Base-by-base conservation (phyloP, 2,329 filamentous ascomycete genomes). In the Neurospora sp. region DNA sequence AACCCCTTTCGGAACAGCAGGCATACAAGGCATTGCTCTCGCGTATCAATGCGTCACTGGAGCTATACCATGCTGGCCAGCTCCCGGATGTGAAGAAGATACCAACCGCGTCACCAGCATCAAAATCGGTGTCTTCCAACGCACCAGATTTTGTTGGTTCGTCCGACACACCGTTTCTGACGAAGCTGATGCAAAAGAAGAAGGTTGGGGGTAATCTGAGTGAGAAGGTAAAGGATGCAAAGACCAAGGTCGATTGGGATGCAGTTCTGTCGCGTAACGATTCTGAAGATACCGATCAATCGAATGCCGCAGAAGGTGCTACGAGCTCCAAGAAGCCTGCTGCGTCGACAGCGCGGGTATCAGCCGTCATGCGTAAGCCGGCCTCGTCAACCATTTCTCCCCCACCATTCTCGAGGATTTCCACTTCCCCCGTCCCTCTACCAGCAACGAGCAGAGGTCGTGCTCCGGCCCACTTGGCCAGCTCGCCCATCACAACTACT, bases 121-220 rank as follows among this genome's bases (percentile, higher is more conserved):
- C 72, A 39, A 78, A 73, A 43, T 68, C 72, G 65, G 70, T 10
- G 6, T 69, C 68, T 66, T 70, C 69, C 68, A 77, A 67, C 4
- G 17, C 70, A 37, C 38, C 69, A 6, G 40, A 41, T n/a, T 88
- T 89, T 75, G 80, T 84, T 69, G 83, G 83, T 67, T 87, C 88
- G 11, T 78, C 84, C 6, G 84, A 87, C 40, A 87, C 88, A 17
- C 91, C 91, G 15, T 85, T 91, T 79, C 82, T 94, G 23, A 92
- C 91, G 38, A 85, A 85, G 52, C 79, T 92, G 66, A 83, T 93
- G 80, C 83, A 87, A 74, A 84, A 81, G 72, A 86, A 84, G 76
- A 89, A 89, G 40, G 86, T 91, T 74, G 81, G 82, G 71, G 83
- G 88, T 68, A 85, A 92, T 75, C 80, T 92, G 68, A 78, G 82